Evolutionary conservation across 768 basidiomycete genomes (phyloP), one percentile per base, ranked within the genome.

Genomic region (Boletus reticulatus): DNA sequence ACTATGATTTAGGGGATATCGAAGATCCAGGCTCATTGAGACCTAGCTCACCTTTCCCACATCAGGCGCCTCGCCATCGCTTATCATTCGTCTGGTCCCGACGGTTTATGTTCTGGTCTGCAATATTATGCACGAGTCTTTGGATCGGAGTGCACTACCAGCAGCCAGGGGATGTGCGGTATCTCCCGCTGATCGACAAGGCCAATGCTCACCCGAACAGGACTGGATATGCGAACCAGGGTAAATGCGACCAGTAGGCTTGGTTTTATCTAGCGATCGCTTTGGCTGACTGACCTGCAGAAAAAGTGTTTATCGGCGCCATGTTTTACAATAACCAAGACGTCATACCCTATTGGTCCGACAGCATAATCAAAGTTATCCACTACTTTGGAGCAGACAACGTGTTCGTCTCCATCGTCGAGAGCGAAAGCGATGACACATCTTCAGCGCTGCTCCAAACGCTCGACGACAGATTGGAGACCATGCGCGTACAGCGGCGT

Each of bases 351-450:
- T 73, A 74, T 48, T 79, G 77, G 76, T 68, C 68, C 4, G 51
- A 62, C 7, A 64, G 75, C 34, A 59, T 78, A 32, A 52, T 73
- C 44, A 66, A 69, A 54, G 60, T 64, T 5, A 74, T 77, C 11
- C 55, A 65, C 39, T 76, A 72, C 48, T 68, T 79, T 43, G 78
- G 78, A n/a, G 44, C 64, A 6, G 73, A 73, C 52, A 77, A 78
- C 37, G 73, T 76, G 38, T 79, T 72, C 50, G 70, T 74, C n/a
- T 77, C 74, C 34, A 61, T 77, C 46, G 63, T 77, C 50, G 77
- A 78, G 62, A 75, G 73, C 32, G 64, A 73, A 49, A 75, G 65
- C 13, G 0, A 17, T 1, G 64, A 67, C 19, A 27, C 2, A 20
- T 62, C 65, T 4, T 41, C 62, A 0, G 45, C 12, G 1, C 43